Evolutionary conservation across 441 rosid species (phyloP).

Genomic region (Populus tomentosa): DNA sequence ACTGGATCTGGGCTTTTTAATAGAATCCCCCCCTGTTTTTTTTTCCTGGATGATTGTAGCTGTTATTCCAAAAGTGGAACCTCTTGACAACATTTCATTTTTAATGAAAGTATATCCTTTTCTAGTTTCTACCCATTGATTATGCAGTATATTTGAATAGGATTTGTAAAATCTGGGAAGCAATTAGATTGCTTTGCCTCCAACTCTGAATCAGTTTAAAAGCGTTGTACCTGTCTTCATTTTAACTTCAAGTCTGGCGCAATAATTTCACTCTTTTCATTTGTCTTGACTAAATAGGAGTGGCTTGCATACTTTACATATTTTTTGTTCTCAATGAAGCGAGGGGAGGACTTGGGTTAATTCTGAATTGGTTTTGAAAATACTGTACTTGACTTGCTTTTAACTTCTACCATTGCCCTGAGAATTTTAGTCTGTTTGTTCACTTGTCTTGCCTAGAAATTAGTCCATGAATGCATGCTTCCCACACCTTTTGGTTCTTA

Average conservation of each 20-base stretch:
- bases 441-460: background rate
- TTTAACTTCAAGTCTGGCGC: background rate
- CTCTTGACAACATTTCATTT: background rate
- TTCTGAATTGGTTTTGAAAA: background rate
- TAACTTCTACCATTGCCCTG: background rate
- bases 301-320: background rate
- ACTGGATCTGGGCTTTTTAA: slow-evolving; percentile 9
- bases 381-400: background rate
- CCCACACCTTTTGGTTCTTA: background rate
- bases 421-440: background rate
- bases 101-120: background rate
- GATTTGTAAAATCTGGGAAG: background rate
- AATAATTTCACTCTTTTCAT: background rate
- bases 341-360: background rate
- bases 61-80: background rate
- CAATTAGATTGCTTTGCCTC: background rate
- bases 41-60: too few relatives aligned
- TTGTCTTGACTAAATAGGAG: background rate
- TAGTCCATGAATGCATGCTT: background rate
- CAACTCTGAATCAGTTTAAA: background rate
- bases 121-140: background rate
- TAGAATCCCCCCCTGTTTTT: background rate
- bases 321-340: background rate
- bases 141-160: background rate
- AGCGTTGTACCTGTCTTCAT: background rate